Base-by-base conservation (phyloP, 345 rosid genomes). In the Gossypium bickii region DNA sequence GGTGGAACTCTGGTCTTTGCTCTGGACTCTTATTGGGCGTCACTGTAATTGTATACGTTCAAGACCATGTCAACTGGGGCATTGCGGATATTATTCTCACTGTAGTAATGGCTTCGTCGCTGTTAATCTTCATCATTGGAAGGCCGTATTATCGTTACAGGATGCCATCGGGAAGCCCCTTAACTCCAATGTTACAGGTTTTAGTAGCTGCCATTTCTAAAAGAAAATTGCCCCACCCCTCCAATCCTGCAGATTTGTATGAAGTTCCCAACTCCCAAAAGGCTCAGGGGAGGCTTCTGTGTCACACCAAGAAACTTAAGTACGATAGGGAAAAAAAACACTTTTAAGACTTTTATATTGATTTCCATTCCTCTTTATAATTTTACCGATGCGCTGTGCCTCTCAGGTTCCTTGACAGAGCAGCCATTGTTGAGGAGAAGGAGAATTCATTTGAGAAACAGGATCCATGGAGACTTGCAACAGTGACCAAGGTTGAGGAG, bases 1-100 rank as follows among this genome's bases (percentile, higher is more conserved):
- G 97, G 99, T 95, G 99, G 98, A 91, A 75, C 76, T 84, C 85
- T 0, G 96, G 91, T 29, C 87, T 95, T 0, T 95, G 99, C 49
- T 77, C 82, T 2, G 97, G 99, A 22, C 83, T 91, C 25, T 62
- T 95, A 34, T 82, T 89, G 9, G 93, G 97, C 0, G 99, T 95
- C 17, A 95, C 98, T 3, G 77, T 76, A 0, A 43, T 95, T 24
- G 90, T 93, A 62, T 93, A 91, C 73, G 79, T 95, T 0, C 97
- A 93, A 75, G 99, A 95, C 68, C 89, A 82, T 72, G 86, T 90
- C 27, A 86, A 81, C 65, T 93, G 99, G 99, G 99, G 99, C 7
- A 83, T 76, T 74, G 93, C 91, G 24, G 90, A 94, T 64, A 84
- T 87, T 34, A 76, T 90, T 75, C 85, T 93, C 22, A 83, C 92